A percentile compares a stretch with the other conserved stretches of the same genome.
Conservation (phyloP, 2,329 filamentous ascomycete genomes). For the Tolypocladium paradoxum region DNA sequence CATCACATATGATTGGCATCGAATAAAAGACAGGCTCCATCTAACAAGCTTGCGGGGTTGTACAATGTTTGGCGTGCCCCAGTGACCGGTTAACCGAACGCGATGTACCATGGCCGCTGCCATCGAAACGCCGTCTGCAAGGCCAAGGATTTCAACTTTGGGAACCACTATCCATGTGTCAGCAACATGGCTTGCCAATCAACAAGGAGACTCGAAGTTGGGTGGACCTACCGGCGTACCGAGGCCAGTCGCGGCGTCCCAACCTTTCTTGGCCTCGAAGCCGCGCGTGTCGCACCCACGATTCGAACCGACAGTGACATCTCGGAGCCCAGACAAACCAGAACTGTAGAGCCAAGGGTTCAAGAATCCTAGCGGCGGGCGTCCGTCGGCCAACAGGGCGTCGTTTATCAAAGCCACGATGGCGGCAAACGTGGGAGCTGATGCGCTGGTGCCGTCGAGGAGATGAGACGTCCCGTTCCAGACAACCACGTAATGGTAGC, state of each 20-base stretch:
- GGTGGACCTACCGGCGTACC: constrained; percentile 5
- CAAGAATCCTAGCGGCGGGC: not conserved
- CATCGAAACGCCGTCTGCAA: too few species aligned
- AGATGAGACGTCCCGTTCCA: not conserved
- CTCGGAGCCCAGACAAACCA: constrained; percentile 1
- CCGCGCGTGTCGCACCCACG: constrained; percentile 6
- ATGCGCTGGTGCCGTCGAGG: not conserved
- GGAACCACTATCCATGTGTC: too few species aligned
- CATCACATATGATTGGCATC: too few species aligned
- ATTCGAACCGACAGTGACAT: not conserved
- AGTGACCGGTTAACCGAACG: too few species aligned
- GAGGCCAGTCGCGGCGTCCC: constrained; percentile 9
- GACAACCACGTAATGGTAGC: not conserved
- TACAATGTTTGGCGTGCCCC: too few species aligned
- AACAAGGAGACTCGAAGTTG: too few species aligned
- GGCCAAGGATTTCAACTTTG: too few species aligned
- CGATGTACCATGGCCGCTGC: too few species aligned
- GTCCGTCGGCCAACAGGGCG: not conserved
- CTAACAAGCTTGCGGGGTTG: too few species aligned
- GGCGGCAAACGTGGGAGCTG: not conserved
- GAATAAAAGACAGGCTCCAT: too few species aligned
- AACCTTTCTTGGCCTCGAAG: constrained; percentile 8
- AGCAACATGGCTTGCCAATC: too few species aligned
- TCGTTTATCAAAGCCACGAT: not conserved
- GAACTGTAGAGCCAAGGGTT: not conserved